Base-by-base conservation (phyloP, 768 basidiomycete genomes). In the Antrodiella citrinella region DNA sequence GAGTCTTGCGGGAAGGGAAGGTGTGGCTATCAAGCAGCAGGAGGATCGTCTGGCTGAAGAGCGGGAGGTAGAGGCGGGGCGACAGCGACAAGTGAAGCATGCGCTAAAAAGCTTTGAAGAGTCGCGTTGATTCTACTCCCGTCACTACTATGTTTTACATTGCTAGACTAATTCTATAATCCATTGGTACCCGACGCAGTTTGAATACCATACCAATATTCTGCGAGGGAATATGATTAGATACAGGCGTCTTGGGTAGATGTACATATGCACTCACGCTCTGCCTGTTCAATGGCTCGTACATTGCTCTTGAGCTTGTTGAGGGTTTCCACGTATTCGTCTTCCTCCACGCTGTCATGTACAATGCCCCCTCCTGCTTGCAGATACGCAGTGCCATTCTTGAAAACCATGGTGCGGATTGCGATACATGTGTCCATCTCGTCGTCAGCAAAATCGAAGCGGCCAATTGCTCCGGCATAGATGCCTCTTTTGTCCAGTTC, bases 381-480 rank as follows among this genome's bases (percentile, higher is more conserved):
- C 43, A 98, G 69, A 65, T 97, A 98, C 19, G 81, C 90, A 18
- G 82, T 73, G 2, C 93, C 92, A 57, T 93, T 78, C 68, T 96
- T 97, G 75, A 96, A 97, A 1, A 84, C 80, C 91, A 97, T 98
- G 3, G 94, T 98, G 25, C 96, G 82, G 59, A 99, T 98, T 3
- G 96, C 95, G 60, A 99, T 99, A 69, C 95, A 98, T 0, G 91
- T 96, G 65, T 99, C 96, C 87, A 98, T 91, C 61, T 86, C 85
- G 64, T 98, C 90, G 21, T 80, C 73, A 2, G 91, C 89, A 67
- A 98, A 97, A 67, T 98, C 94, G 65, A 94, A 98, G 47, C 92
- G 83, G n/a, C 96, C 96, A 13, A 98, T 93, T 2, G 91, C 96
- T 24, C 96, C 96, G 4, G 93, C 96, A 58, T 99, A 99, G 13